Base-by-base conservation (phyloP, 2,329 filamentous ascomycete species). In the Fusarium tupiense region DNA sequence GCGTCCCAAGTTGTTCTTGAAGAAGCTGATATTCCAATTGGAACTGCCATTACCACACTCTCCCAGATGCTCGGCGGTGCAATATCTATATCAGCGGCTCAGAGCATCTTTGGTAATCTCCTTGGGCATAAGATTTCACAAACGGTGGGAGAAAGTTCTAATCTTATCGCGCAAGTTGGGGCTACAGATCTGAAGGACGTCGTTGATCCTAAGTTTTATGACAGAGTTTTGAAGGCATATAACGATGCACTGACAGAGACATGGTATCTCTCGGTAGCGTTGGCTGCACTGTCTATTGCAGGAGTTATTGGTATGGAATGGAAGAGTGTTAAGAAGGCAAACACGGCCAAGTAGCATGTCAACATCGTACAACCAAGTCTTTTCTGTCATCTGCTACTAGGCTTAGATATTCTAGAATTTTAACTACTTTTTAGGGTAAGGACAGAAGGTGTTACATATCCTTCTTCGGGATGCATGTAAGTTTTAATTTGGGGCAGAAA, bases 1-100 rank as follows among this genome's bases (percentile, higher is more conserved):
- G 83, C 83, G 9, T 81, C 84, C 4, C 85, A 87, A n/a, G 31
- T 26, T 22, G 47, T 53, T 24, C 38, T 61, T 17, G 8, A 22
- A 13, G 37, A 52, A 35, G 19, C 50, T 13, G 59, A 61, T 33
- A 44, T 61, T n/a, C 37, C 59, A 0, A 44, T 44, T 19, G 59
- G 59, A 24, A 53, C 47, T 33, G 46, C 59, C n/a, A n/a, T 53
- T 8, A 10, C 46, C 24, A 61, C 38, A 9, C 38, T 61, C 26
- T 41, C 19, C 29, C 59, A 61, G 19, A 52, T 33, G 37, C 47
- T 61, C 5, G 59, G 59, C 19, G 59, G 59, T 22, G 46, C 46
- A 4, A 33, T 52, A 20, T 61, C 43, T 19, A 40, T 61, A 31
- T 26, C 37, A 17, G 52, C 29, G 8, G 24, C 52, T 12, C 52